Conservation (phyloP, 495 filamentous ascomycete genomes). For the Parathielavia appendiculata region DNA sequence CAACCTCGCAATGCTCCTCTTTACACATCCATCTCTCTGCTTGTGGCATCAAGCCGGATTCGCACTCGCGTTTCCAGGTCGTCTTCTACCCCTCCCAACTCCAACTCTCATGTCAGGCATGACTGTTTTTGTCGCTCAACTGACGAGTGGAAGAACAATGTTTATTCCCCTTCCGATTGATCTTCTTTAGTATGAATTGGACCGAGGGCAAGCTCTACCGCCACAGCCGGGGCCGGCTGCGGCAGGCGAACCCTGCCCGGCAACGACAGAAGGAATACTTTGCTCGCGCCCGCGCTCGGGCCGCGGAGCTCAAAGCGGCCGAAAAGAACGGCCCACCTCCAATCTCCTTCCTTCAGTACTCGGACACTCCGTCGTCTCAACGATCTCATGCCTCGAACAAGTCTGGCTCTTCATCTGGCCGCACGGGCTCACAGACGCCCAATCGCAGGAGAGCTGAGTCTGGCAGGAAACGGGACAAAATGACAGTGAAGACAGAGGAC, state of each 20-base stretch:
- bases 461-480: conserved; percentile 5
- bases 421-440: background rate
- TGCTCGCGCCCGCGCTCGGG: conserved; percentile 33
- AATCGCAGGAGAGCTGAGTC: background rate
- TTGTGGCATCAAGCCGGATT: background rate
- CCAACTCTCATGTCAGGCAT: background rate
- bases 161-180: background rate
- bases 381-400: conserved; percentile 12
- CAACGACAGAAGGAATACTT: conserved; percentile 41
- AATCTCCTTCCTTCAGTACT: conserved; percentile 9
- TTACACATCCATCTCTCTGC: background rate
- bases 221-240: conserved; percentile 30
- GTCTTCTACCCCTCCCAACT: background rate
- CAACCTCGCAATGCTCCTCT: background rate
- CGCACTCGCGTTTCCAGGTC: background rate
- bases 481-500: background rate
- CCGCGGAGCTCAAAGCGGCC: conserved; percentile 17
- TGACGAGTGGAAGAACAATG: background rate
- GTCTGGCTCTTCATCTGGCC: conserved; percentile 13
- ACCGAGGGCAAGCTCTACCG: conserved; percentile 42
- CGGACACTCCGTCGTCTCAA: conserved; percentile 9
- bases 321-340: conserved; percentile 14
- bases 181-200: conserved; percentile 40
- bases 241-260: conserved; percentile 29
- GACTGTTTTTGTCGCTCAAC: background rate